These are phyloP conservation scores for Usnea hakonensis DNA, from an alignment of 495 filamentous ascomycete genomes.

Conservation along the genomic window DNA sequence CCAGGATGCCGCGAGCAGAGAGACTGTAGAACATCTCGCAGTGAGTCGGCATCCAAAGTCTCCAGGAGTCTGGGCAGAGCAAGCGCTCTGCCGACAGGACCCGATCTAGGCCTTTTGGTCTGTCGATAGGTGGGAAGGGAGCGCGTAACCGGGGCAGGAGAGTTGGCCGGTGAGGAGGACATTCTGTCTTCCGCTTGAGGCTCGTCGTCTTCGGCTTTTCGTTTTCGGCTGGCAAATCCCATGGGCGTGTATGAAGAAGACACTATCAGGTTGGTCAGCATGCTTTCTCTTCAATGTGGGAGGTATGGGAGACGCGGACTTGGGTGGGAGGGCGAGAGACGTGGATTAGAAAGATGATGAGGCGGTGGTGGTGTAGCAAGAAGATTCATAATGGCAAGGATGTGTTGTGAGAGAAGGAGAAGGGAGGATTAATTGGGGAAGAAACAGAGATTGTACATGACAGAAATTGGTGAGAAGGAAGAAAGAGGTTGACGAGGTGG, in stretches of 20 bases:
- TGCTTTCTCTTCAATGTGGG: slow-evolving; percentile 23
- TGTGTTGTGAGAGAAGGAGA: too few relatives aligned
- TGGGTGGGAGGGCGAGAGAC: slow-evolving; percentile 61
- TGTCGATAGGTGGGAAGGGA: slow-evolving; percentile 57
- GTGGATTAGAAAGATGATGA: slow-evolving; percentile 64
- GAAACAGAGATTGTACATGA: too few relatives aligned
- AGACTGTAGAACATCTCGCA: slow-evolving; percentile 72
- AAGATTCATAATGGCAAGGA: slow-evolving; percentile 51
- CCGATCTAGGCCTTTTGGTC: slow-evolving; percentile 56
- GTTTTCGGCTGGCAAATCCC: slow-evolving; percentile 58
- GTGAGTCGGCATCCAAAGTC: slow-evolving; percentile 74
- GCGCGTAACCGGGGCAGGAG: slow-evolving; percentile 62
- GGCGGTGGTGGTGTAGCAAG: slow-evolving; percentile 60
- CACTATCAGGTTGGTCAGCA: slow-evolving; percentile 36
- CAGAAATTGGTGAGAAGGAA: too few relatives aligned
- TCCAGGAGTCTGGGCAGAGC: slow-evolving; percentile 78
- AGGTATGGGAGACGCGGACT: slow-evolving; percentile 44
- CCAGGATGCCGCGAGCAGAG: slow-evolving; percentile 85
- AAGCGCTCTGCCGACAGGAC: slow-evolving; percentile 70
- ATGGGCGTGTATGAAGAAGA: slow-evolving; percentile 43
- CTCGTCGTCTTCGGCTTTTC: slow-evolving; percentile 78
- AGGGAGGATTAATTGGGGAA: too few relatives aligned
- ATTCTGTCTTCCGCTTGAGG: slow-evolving; percentile 66
- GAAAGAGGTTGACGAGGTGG: too few relatives aligned
- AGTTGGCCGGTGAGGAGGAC: slow-evolving; percentile 75